Evolutionary conservation across 2,329 filamentous ascomycete genomes (phyloP).

Genomic region (Phialemoniopsis sp.): DNA sequence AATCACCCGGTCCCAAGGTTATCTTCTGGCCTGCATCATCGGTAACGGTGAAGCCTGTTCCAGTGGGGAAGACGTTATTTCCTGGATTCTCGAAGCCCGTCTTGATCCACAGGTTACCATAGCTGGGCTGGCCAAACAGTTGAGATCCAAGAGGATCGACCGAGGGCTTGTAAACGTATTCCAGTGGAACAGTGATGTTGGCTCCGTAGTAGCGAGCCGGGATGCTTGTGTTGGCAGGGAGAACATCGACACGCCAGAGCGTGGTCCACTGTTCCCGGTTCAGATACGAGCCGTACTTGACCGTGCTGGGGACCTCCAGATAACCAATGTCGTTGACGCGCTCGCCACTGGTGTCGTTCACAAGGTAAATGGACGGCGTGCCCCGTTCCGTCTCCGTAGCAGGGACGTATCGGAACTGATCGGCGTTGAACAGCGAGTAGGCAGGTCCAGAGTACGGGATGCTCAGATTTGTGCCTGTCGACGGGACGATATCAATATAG

Average conservation of each 20-base stretch:
- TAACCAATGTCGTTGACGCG: conserved; percentile 2
- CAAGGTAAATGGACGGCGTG: conserved; percentile 7
- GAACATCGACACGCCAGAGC: conserved; percentile 11
- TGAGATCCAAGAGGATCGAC: not conserved
- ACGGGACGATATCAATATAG: conserved; percentile 5
- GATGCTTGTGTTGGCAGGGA: conserved; percentile 11
- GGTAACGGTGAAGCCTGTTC: conserved; percentile 8
- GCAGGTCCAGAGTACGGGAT: conserved; percentile 18
- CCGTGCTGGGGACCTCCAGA: conserved; percentile 8
- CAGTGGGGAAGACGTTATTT: conserved; percentile 8
- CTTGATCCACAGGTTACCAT: conserved; percentile 7
- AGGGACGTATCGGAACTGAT: conserved; percentile 7
- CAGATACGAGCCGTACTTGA: conserved; percentile 8
- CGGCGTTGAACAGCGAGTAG: conserved; percentile 15
- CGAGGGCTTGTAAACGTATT: not conserved
- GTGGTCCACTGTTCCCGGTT: conserved; percentile 9
- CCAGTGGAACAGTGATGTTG: conserved; percentile 2
- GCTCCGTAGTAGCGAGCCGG: conserved; percentile 11
- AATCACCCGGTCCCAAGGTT: conserved; percentile 10
- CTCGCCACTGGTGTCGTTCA: conserved; percentile 1
- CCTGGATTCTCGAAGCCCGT: conserved; percentile 7
- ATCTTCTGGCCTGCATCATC: conserved; percentile 2
- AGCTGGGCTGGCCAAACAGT: not conserved
- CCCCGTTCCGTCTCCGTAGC: not conserved
- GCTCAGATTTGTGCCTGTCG: conserved; percentile 11